Evolutionary conservation across 306 rosid species (phyloP).

Genomic region (Quercus dentata): DNA sequence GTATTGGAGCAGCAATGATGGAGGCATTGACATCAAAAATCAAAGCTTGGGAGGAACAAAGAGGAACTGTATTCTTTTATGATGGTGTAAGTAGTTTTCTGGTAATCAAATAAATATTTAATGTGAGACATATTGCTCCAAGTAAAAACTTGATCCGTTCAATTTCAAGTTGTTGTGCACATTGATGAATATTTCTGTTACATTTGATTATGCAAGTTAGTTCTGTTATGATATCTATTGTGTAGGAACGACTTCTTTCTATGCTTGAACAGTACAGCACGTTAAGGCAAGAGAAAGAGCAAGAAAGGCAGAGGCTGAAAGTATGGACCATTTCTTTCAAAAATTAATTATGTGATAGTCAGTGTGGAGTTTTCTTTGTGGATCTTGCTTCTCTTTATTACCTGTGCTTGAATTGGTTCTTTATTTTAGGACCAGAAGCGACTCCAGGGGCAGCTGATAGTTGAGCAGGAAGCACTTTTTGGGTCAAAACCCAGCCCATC

Average conservation of each 20-base stretch:
- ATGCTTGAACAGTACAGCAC: constrained; percentile 56
- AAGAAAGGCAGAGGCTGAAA: constrained; percentile 62
- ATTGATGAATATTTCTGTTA: constrained; percentile 1
- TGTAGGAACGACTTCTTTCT: constrained; percentile 49
- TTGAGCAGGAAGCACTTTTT: constrained; percentile 63
- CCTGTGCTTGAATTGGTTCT: neutral
- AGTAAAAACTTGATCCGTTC: neutral
- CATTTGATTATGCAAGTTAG: neutral
- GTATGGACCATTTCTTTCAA: constrained; percentile 23
- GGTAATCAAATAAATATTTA: neutral
- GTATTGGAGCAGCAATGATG: constrained; percentile 49
- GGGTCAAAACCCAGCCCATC: constrained; percentile 45
- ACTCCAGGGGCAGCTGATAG: constrained; percentile 40
- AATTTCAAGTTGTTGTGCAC: neutral
- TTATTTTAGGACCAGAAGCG: constrained; percentile 35
- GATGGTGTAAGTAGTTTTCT: constrained; percentile 56
- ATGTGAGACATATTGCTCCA: neutral
- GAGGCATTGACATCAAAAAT: constrained; percentile 62
- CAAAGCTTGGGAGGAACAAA: constrained; percentile 66
- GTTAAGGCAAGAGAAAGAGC: constrained; percentile 67
- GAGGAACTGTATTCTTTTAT: constrained; percentile 50
- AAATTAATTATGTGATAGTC: neutral
- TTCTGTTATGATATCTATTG: constrained; percentile 7
- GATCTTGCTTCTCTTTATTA: neutral
- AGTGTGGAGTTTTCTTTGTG: neutral